Evolutionary conservation across 306 rosid genomes (phyloP).

Genomic region (Cucumis hystrix): DNA sequence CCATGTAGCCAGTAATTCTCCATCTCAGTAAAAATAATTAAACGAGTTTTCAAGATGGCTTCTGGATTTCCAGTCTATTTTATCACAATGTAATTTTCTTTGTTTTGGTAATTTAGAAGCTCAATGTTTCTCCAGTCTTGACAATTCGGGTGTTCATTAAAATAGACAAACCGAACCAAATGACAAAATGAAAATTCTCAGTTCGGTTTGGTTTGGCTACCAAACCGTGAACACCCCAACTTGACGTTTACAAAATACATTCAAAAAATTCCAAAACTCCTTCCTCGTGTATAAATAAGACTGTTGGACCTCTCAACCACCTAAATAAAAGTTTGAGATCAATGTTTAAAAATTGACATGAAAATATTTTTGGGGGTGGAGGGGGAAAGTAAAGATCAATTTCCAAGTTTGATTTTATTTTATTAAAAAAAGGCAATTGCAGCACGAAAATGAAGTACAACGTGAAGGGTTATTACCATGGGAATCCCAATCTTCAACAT

Average conservation of each 20-base stretch:
- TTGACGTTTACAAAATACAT: background rate
- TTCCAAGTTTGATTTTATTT: background rate
- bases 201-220: too few species aligned
- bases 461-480: constrained; percentile 37
- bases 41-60: background rate
- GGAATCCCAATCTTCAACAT: constrained; percentile 51
- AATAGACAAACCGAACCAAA: too few species aligned
- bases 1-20: background rate
- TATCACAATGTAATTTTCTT: background rate
- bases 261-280: background rate
- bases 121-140: background rate
- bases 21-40: background rate
- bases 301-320: background rate
- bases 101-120: too few species aligned
- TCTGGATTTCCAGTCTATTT: background rate
- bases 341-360: too few species aligned
- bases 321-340: background rate
- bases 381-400: background rate
- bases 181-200: too few species aligned
- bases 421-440: background rate
- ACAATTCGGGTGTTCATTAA: background rate
- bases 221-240: too few species aligned
- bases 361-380: background rate
- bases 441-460: background rate
- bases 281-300: background rate